Percentiles rank a stretch among this genome's conserved stretches.
These are phyloP conservation scores for Elongisporangium undulatum DNA, from an alignment of 352 stramenopile genomes.

Conservation along the genomic window DNA sequence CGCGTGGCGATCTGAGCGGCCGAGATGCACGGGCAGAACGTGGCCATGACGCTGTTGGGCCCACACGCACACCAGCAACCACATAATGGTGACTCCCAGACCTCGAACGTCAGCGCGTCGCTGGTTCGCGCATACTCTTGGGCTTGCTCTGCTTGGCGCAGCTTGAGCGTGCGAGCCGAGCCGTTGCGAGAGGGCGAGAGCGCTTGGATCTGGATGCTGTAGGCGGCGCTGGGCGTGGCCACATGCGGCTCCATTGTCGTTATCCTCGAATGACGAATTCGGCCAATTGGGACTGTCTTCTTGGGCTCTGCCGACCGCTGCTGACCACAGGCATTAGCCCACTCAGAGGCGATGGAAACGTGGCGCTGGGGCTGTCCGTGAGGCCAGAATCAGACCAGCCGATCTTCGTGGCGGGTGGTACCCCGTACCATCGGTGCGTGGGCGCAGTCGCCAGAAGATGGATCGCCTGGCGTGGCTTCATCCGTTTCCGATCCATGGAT, in stretches of 20 bases:
- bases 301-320: not conserved
- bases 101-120: not conserved
- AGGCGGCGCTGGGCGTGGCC: not conserved
- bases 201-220: not conserved
- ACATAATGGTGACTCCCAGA: constrained; percentile 34
- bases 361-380: not conserved
- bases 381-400: not conserved
- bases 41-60: constrained; percentile 44
- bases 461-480: not conserved
- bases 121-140: not conserved
- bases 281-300: not conserved
- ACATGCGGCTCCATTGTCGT: not conserved
- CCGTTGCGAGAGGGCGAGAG: not conserved
- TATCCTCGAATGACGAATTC: not conserved
- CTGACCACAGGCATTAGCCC: not conserved
- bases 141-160: not conserved
- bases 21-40: constrained; percentile 51
- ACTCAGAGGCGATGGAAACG: not conserved
- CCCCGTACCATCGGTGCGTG: not conserved
- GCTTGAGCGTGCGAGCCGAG: not conserved
- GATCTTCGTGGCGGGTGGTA: not conserved
- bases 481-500: not conserved
- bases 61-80: constrained; percentile 35
- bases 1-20: constrained; percentile 46
- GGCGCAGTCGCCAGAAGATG: not conserved